Base-by-base conservation (phyloP, 345 rosid genomes). In the Litchi chinensis region DNA sequence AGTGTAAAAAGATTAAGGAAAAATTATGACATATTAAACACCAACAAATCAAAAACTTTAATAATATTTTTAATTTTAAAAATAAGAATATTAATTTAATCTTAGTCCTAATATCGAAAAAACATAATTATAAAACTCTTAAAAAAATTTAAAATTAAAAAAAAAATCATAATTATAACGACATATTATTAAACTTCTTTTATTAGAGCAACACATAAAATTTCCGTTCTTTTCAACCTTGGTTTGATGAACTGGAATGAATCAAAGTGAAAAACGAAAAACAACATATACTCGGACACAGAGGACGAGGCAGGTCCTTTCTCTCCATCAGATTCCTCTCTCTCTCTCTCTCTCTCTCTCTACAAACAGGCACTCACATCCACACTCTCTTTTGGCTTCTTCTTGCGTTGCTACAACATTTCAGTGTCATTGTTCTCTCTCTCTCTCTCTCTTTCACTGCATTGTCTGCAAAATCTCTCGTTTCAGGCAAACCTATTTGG, bases 301-400 rank as follows among this genome's bases (percentile, higher is more conserved):
- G 73, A 44, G 37, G 80, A 59, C 90, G 88, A 87, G 87, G 86
- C 59, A 22, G 10, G 39, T 10, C 16, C 71, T 41, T 19, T 41
- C 68, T 79, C 52, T 60, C 21, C 50, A 46, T 62, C 74, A 77
- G 84, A 81, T 78, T 65, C 76, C 68, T 52, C 56, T 73, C 65
- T 52, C 65, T 46, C 60, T 60, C 77, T 73, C 28, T 26, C 28
- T 26, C 43, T 50, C 65, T 52, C 65, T 46, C 60, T 60, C 77
- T 72, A 52, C 57, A 10, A 13, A 5, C 44, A 41, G n/a, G n/a
- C n/a, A 5, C 44, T 5, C 44, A 41, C 44, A 41, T 8, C 7
- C 8, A 41, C 8, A 5, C 41, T 67, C 39, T 43, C 37, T 15
- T 44, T 6, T 26, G 6, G 13, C 57, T 32, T 59, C 59, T 70